Evolutionary conservation across 2,329 filamentous ascomycete species (phyloP), one percentile per base, ranked within the genome.

Genomic region (Apiospora koreana): DNA sequence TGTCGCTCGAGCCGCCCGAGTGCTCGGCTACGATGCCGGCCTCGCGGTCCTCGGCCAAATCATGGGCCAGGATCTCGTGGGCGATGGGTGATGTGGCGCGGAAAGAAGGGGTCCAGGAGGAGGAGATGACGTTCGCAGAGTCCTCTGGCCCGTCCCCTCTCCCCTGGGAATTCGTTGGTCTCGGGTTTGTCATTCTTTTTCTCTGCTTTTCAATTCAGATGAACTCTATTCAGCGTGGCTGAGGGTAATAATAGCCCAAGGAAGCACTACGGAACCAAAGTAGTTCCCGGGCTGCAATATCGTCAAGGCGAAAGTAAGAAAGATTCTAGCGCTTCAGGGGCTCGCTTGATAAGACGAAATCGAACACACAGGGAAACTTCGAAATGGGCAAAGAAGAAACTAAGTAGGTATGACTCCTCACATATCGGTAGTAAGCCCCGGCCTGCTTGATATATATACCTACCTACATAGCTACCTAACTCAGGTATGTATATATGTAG

Each of bases 31-130:
- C 28, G 18, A 58, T 58, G 28, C 50, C 50, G 16, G 50, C 50
- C 7, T 58, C 50, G 50, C 28, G 50, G 18, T 43, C 35, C 67
- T 89, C 88, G 45, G 89, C 90, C 9, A 93, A 82, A 77, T 94
- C 92, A 46, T 88, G 85, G 8, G 90, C 90, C 70, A 94, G 84
- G 43, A 88, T 87, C 41, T 88, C 87, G 72, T 92, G 88, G 0
- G 90, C 91, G 65, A 92, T 84, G 28, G 91, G 90, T n/a, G 91
- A 92, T 38, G 85, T 83, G 28, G 88, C 86, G 35, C 83, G 82
- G 78, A 90, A 90, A 7, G 86, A 88, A n/a, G 82, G 81, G 45
- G 82, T 81, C 46, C 84, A 76, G 5, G 78, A 78, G 12, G 77
- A 76, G 7, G 76, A 75, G 38, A 79, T 68, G 67, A 10, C 16